Conservation (phyloP, 2,329 filamentous ascomycete genomes). For the Cladosporium phlei region DNA sequence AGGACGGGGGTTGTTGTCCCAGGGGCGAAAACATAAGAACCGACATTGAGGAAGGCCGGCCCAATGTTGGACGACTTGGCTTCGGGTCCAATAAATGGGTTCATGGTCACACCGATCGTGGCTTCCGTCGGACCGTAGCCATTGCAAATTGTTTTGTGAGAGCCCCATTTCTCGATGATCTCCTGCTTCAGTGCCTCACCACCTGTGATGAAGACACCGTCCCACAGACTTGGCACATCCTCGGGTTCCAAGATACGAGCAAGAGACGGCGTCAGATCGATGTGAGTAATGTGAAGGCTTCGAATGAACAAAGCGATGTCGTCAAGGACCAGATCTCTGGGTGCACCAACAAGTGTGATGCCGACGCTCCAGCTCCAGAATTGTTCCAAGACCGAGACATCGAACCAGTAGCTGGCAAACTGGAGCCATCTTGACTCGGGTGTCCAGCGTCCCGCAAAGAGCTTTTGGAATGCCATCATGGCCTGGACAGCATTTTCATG, state of each 20-base stretch:
- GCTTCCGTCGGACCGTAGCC: slow-evolving; percentile 87
- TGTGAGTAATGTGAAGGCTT: slow-evolving; percentile 73
- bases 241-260: slow-evolving; percentile 73
- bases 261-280: slow-evolving; percentile 85
- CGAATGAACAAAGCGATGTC: slow-evolving; percentile 71
- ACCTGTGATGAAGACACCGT: slow-evolving; percentile 87
- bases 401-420: slow-evolving; percentile 91
- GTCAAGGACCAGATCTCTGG: slow-evolving; percentile 78
- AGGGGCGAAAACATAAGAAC: slow-evolving; percentile 70
- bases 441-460: slow-evolving; percentile 74
- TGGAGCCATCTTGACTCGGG: slow-evolving; percentile 75
- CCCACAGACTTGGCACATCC: slow-evolving; percentile 72
- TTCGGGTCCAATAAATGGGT: slow-evolving; percentile 69
- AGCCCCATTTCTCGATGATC: slow-evolving; percentile 81
- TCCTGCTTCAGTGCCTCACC: slow-evolving; percentile 85
- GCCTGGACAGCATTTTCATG: slow-evolving; percentile 87
- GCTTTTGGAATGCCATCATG: slow-evolving; percentile 75
- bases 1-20: slow-evolving; percentile 67
- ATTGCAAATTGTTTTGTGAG: slow-evolving; percentile 78
- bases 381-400: slow-evolving; percentile 87
- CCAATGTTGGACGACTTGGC: slow-evolving; percentile 87
- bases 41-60: slow-evolving; percentile 79
- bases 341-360: slow-evolving; percentile 75
- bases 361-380: slow-evolving; percentile 95
- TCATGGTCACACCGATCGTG: slow-evolving; percentile 90